Base-by-base conservation (phyloP, 164 flowering plant genomes). In the Akebia trifoliata region DNA sequence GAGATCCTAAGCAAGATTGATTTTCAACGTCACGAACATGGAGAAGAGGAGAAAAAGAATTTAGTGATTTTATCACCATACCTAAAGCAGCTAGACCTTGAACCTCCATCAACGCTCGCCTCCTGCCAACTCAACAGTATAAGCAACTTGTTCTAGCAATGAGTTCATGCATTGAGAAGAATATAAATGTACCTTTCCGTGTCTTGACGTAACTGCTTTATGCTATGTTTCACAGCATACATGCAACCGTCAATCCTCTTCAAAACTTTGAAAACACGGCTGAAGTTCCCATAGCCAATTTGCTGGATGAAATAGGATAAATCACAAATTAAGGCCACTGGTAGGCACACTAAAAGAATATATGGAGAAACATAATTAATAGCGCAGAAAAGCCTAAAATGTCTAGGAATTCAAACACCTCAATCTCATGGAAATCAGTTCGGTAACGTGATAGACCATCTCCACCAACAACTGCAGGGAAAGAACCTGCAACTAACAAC, bases 81-180 rank as follows among this genome's bases (percentile, higher is more conserved):
- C 99, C 97, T 73, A 93, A 51, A 59, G 96, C 97, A 21, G 92
- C 96, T 72, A 93, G 68, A 70, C 90, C 88, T 79, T 93, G 99
- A 69, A 90, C 97, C 75, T 93, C 99, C 99, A 93, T 90, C 66
- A 90, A 72, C 50, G 99, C 96, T 59, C 74, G 83, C 62, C 79
- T 76, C 85, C 99, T 93, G 80, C 63, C 69, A 62, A 45, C 30
- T 35, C 28, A 14, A 56, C 50, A 39, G 29, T 21, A 60, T 61
- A 17, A 71, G 69, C 20, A 53, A 69, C 50, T 42, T 44, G 42
- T 31, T 39, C 4, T 39, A 29, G 53, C 45, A 67, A 57, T 34
- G 31, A 14, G 37, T 20, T 44, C 8, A 45, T 0, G 43, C 8
- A 39, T 25, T 20, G 50, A 53, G 55, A 62, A 57, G 20, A 4